Conservation (phyloP, 805 yeast genomes). For the Hanseniaspora hatyaiensis region DNA sequence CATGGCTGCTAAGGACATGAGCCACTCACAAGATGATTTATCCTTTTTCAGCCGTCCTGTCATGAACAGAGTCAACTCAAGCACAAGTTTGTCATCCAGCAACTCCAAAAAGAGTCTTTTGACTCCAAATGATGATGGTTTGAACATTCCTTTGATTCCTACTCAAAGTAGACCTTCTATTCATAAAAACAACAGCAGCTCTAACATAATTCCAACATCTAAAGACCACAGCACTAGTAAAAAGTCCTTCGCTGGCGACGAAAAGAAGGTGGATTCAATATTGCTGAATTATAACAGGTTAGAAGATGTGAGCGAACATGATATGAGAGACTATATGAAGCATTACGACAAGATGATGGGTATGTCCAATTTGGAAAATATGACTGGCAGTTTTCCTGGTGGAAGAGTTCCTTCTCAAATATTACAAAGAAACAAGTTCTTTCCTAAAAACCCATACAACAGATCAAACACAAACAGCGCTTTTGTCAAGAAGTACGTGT, state of each 20-base stretch:
- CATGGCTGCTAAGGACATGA: background rate
- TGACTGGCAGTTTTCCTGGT: slow-evolving; percentile 16
- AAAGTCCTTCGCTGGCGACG: too few relatives aligned
- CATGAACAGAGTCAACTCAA: background rate
- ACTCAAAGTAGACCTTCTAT: background rate
- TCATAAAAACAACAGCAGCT: too few relatives aligned
- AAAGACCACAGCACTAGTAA: background rate
- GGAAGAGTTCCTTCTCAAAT: slow-evolving; percentile 13
- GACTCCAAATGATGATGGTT: slow-evolving; percentile 2
- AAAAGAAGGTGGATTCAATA: background rate
- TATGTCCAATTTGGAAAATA: slow-evolving; percentile 11
- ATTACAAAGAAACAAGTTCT: slow-evolving; percentile 9
- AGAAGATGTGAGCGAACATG: slow-evolving; percentile 14
- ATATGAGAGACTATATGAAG: slow-evolving; percentile 16
- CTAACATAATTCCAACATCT: too few relatives aligned
- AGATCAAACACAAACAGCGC: slow-evolving; percentile 1
- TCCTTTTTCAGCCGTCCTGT: slow-evolving; percentile 8
- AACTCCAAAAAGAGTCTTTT: slow-evolving; percentile 10
- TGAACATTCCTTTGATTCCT: slow-evolving; percentile 12
- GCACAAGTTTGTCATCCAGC: background rate
- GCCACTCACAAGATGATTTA: background rate
- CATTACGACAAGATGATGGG: slow-evolving; percentile 16
- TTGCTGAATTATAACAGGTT: slow-evolving; percentile 11
- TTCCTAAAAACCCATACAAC: slow-evolving; percentile 11
- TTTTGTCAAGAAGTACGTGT: background rate